Conservation (phyloP, 495 filamentous ascomycete species). For the Aspergillus bertholletiae region DNA sequence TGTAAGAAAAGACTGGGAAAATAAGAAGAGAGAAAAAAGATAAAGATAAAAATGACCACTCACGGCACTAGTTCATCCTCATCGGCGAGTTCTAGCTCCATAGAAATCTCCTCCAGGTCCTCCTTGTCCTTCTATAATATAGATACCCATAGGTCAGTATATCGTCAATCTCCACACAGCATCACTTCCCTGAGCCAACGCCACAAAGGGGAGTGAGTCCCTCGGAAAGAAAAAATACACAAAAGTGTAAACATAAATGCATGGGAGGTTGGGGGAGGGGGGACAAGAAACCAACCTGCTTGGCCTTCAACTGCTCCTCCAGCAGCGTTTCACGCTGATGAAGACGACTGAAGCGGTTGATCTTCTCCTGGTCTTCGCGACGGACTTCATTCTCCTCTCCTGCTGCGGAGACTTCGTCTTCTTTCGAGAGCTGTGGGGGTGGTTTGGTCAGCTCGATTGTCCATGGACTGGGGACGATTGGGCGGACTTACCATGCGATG, state of each 20-base stretch:
- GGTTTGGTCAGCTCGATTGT: conserved; percentile 3
- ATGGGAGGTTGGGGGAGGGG: no score
- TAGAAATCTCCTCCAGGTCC: conserved; percentile 88
- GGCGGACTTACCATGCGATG: conserved; percentile 36
- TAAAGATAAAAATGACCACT: conserved; percentile 16
- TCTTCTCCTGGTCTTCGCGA: conserved; percentile 95
- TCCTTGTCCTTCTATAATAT: conserved; percentile 88
- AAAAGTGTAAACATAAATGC: no score
- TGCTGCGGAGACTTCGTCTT: conserved; percentile 71
- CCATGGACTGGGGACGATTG: neutral
- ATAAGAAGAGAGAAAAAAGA: neutral
- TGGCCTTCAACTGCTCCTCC: conserved; percentile 77
- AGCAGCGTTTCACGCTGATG: conserved; percentile 78
- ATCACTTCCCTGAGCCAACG: neutral
- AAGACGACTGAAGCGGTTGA: conserved; percentile 94
- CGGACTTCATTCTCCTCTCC: conserved; percentile 85
- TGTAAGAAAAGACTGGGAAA: neutral
- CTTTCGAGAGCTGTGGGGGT: conserved; percentile 71
- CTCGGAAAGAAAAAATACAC: no score
- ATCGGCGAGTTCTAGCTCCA: conserved; percentile 89
- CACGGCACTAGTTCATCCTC: conserved; percentile 93
- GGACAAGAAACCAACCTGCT: conserved; percentile 58
- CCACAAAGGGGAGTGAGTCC: no score
- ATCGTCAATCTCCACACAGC: neutral
- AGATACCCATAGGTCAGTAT: neutral